Conservation (phyloP, 179 eudicot genomes). For the Dionaea muscipula region DNA sequence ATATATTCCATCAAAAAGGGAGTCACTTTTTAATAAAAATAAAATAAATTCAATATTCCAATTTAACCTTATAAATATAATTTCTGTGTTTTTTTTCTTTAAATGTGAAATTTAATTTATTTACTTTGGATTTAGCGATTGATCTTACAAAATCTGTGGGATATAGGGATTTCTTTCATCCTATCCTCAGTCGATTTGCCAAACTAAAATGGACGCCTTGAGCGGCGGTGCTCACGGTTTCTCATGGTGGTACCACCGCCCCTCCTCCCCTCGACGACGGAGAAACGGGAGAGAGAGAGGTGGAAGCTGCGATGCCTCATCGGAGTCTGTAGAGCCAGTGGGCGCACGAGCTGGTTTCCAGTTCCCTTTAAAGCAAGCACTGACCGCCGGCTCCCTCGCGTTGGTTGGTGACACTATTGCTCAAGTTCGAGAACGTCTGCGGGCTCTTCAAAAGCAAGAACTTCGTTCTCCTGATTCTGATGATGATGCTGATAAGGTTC, state of each 20-base stretch:
- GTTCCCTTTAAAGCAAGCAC: constrained; percentile 60
- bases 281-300: constrained; percentile 9
- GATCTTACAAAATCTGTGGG: too few species aligned
- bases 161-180: too few species aligned
- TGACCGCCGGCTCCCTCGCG: constrained; percentile 67
- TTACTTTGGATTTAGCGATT: too few species aligned
- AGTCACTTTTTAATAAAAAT: too few species aligned
- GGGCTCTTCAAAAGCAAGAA: constrained; percentile 5
- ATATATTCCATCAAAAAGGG: too few species aligned
- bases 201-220: constrained; percentile 25
- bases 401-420: constrained; percentile 78
- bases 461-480: constrained; percentile 9
- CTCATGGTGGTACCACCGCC: constrained; percentile 21
- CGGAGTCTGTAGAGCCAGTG: constrained; percentile 21
- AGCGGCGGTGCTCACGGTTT: constrained; percentile 23
- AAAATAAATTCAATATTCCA: too few species aligned
- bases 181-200: too few species aligned
- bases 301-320: constrained; percentile 12
- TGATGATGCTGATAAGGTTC: constrained; percentile 27
- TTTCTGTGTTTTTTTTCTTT: too few species aligned
- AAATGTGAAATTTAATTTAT: too few species aligned
- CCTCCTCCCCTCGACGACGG: constrained; percentile 5
- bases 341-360: constrained; percentile 20
- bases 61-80: too few species aligned
- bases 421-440: constrained; percentile 46